Conservation (phyloP, 495 filamentous ascomycete genomes). For the Neurospora pannonica region DNA sequence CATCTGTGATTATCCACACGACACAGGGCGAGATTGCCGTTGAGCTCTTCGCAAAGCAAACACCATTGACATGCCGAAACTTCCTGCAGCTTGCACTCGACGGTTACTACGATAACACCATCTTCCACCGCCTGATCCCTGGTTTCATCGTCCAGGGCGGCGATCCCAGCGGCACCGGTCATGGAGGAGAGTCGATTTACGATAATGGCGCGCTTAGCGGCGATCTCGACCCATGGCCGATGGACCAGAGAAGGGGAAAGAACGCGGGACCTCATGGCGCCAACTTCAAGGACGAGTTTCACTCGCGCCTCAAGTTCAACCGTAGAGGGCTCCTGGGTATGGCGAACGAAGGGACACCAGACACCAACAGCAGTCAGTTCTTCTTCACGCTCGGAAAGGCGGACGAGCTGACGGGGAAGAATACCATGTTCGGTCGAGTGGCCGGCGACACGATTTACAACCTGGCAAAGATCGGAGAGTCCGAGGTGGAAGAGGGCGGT, state of each 20-base stretch:
- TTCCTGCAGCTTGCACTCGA: slow-evolving; percentile 94
- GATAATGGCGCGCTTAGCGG: slow-evolving; percentile 70
- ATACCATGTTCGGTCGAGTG: slow-evolving; percentile 88
- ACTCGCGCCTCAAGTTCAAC: slow-evolving; percentile 87
- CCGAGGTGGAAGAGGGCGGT: slow-evolving; percentile 66
- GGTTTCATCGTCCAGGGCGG: slow-evolving; percentile 93
- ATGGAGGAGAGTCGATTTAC: slow-evolving; percentile 86
- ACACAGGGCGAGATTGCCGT: slow-evolving; percentile 80
- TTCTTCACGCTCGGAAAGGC: slow-evolving; percentile 84
- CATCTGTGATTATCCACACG: slow-evolving; percentile 80
- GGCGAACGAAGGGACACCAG: slow-evolving; percentile 68
- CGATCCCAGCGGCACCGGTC: slow-evolving; percentile 73
- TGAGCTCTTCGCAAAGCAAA: slow-evolving; percentile 89
- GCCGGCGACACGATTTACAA: slow-evolving; percentile 95
- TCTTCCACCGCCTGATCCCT: slow-evolving; percentile 87
- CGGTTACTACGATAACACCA: slow-evolving; percentile 84
- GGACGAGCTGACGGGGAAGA: slow-evolving; percentile 75
- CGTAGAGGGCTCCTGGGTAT: slow-evolving; percentile 84
- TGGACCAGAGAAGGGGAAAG: slow-evolving; percentile 49
- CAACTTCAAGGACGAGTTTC: slow-evolving; percentile 80
- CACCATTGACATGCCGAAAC: slow-evolving; percentile 82
- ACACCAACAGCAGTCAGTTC: slow-evolving; percentile 90
- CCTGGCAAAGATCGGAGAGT: slow-evolving; percentile 82
- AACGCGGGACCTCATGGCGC: slow-evolving; percentile 45
- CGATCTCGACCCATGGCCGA: slow-evolving; percentile 49